Base-by-base conservation (phyloP, 148 eudicot genomes). In the Rhododendron mucronatum region DNA sequence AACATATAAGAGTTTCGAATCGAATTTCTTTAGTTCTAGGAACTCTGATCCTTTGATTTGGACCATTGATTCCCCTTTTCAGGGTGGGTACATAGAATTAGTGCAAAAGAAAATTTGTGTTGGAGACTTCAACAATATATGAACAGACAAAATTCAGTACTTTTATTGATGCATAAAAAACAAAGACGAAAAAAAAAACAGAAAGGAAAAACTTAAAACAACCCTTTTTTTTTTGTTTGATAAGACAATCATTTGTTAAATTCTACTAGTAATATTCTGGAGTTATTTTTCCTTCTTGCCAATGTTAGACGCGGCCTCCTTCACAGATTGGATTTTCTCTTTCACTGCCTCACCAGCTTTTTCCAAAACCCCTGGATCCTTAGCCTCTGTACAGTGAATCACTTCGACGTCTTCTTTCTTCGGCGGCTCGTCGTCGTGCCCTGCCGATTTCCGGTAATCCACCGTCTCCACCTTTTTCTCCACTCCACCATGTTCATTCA, bases 401-500 rank as follows among this genome's bases (percentile, higher is more conserved):
- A 90, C 81, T 61, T 90, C 84, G n/a, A 90, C 85, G 14, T 80
- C 23, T 83, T 86, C 48, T 28, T 90, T 74, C 59, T 9, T n/a
- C 57, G 91, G 75, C 37, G 89, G 83, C 45, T 87, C 84, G 18
- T 39, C 11, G 37, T 80, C 85, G 20, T 81, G 50, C 16, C 91
- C 91, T 7, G 89, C 81, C 7, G 88, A 65, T 7, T 53, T 21
- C 51, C 86, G 83, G 80, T 86, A 86, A 75, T 88, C 89, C 44
- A 90, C 91, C 20, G 89, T 85, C 44, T 88, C 81, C 41, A 88
- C 88, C 81, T 71, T 86, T 15, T 15, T 83, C 82, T 88, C 91
- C 89, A 41, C 86, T 4, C 67, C 85, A 14, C 87, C 87, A 41
- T 41, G 0, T 41, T 41, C 45, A 41, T 41, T 75, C 33, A 89